Percentiles rank a stretch among this genome's conserved stretches.
These are phyloP conservation scores for Piper longum DNA, from an alignment of 164 flowering plant species.

Conservation along the genomic window DNA sequence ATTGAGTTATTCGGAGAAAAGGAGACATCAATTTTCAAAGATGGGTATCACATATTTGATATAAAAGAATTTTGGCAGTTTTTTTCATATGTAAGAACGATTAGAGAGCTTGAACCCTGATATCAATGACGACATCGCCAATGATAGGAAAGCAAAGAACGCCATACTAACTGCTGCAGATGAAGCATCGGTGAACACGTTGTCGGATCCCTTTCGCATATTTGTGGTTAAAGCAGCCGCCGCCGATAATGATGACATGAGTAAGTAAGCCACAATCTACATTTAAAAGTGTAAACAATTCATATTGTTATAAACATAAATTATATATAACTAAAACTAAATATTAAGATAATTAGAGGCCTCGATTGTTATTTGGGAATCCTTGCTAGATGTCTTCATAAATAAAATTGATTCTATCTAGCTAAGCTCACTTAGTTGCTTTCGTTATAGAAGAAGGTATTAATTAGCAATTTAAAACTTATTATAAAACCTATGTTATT, in stretches of 20 bases:
- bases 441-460: not conserved
- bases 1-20: too few species aligned
- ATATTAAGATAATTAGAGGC: too few species aligned
- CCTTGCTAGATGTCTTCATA: not conserved
- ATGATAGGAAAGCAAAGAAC: conserved; percentile 18
- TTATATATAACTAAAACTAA: not conserved
- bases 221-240: conserved; percentile 11
- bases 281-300: not conserved
- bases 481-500: too few species aligned
- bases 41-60: not conserved
- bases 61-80: not conserved
- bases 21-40: not conserved
- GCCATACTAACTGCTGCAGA: conserved; percentile 23
- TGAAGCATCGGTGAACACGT: conserved; percentile 13
- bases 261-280: conserved; percentile 16
- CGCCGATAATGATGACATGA: conserved; percentile 21
- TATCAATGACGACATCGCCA: conserved; percentile 15
- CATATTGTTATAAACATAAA: not conserved
- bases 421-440: not conserved
- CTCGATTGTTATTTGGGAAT: too few species aligned
- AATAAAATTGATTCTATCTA: not conserved
- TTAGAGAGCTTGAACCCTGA: conserved; percentile 18
- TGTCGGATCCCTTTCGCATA: conserved; percentile 11
- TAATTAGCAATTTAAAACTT: not conserved
- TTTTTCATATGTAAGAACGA: conserved; percentile 9